Evolutionary conservation across 345 rosid species (phyloP).

Genomic region (Arabidopsis suecica): DNA sequence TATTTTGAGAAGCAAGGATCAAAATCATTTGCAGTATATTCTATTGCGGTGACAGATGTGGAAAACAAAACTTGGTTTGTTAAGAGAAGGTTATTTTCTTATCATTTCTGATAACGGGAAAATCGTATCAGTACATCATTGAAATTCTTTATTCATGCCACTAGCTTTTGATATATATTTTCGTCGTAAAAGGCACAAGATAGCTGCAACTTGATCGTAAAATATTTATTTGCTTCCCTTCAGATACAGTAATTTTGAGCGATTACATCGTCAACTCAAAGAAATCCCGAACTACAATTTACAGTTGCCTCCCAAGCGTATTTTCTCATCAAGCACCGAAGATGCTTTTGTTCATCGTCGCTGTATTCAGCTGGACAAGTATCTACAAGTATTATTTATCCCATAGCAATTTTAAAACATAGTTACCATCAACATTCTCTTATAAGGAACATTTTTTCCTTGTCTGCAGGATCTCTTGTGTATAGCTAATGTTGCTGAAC

Average conservation of each 20-base stretch:
- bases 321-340: slow-evolving; percentile 98
- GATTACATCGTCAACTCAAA: slow-evolving; percentile 88
- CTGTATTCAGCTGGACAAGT: slow-evolving; percentile 95
- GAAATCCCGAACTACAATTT: slow-evolving; percentile 96
- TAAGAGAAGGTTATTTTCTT: slow-evolving; percentile 82
- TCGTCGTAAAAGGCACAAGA: slow-evolving; percentile 29
- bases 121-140: slow-evolving; percentile 31
- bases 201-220: slow-evolving; percentile 13
- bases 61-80: slow-evolving; percentile 90
- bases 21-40: slow-evolving; percentile 97
- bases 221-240: slow-evolving; percentile 25
- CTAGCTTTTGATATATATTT: slow-evolving; percentile 26
- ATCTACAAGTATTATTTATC: slow-evolving; percentile 67
- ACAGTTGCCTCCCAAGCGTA: slow-evolving; percentile 97
- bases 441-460: slow-evolving; percentile 1
- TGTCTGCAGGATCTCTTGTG: slow-evolving; percentile 85
- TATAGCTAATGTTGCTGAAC: slow-evolving; percentile 98
- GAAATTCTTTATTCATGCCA: slow-evolving; percentile 26
- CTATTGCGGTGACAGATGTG: slow-evolving; percentile 91
- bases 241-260: slow-evolving; percentile 98
- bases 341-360: slow-evolving; percentile 98
- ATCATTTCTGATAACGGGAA: slow-evolving; percentile 27
- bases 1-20: slow-evolving; percentile 92
- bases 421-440: slow-evolving; percentile 31
- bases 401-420: slow-evolving; percentile 20